Evolutionary conservation across 2,329 filamentous ascomycete genomes (phyloP).

Genomic region (Hypoxylon sp.): DNA sequence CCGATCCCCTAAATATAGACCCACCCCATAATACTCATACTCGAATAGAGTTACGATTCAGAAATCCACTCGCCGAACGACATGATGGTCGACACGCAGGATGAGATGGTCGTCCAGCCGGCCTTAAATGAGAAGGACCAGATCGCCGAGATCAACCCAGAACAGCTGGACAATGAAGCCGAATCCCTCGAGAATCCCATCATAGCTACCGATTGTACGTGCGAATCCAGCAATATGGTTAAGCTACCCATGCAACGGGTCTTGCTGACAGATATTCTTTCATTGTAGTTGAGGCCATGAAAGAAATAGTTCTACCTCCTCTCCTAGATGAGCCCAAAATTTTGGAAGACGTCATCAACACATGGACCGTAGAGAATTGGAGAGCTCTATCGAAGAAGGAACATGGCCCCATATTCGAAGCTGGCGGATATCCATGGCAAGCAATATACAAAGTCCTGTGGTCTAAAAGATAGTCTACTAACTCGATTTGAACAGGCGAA

Average conservation of each 20-base stretch:
- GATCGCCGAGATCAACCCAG: conserved; percentile 69
- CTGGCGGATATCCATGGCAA: conserved; percentile 89
- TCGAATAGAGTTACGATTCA: conserved; percentile 65
- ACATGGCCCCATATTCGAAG: conserved; percentile 89
- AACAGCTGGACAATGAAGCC: conserved; percentile 64
- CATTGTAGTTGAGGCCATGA: conserved; percentile 83
- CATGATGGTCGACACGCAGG: conserved; percentile 70
- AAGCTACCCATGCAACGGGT: conserved; percentile 3
- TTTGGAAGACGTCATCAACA: conserved; percentile 80
- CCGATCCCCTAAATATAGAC: conserved; percentile 11
- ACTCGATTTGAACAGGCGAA: conserved; percentile 72
- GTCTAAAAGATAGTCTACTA: conserved; percentile 33
- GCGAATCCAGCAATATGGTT: conserved; percentile 18
- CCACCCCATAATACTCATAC: conserved; percentile 41
- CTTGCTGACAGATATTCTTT: conserved; percentile 49
- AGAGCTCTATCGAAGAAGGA: conserved; percentile 81
- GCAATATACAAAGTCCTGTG: conserved; percentile 50
- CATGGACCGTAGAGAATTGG: conserved; percentile 93
- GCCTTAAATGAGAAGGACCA: conserved; percentile 66
- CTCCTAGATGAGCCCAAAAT: conserved; percentile 83
- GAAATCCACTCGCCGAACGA: conserved; percentile 69
- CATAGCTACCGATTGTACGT: conserved; percentile 69
- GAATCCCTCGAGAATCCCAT: conserved; percentile 65
- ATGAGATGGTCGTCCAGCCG: conserved; percentile 65
- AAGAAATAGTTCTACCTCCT: conserved; percentile 81